These are phyloP conservation scores for Pseudogymnoascus sp. DNA, from an alignment of 2,329 filamentous ascomycete genomes.

Conservation along the genomic window DNA sequence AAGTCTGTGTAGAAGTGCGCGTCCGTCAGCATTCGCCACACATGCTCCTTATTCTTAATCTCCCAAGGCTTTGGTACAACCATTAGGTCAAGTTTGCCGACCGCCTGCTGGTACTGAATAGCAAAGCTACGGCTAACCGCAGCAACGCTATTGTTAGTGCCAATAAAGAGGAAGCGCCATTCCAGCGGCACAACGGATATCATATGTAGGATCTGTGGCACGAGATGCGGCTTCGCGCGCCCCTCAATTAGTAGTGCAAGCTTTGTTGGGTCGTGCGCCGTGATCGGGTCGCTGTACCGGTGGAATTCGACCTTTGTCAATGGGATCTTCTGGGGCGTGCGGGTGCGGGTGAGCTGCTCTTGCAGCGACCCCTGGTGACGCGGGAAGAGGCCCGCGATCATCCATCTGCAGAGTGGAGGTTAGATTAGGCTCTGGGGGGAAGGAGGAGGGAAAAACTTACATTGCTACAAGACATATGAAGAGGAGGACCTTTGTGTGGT, in stretches of 20 bases:
- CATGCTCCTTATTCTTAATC: conserved; percentile 38
- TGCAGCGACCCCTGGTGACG: not conserved
- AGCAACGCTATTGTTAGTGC: conserved; percentile 40
- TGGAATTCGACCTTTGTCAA: conserved; percentile 9
- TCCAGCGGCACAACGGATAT: conserved; percentile 48
- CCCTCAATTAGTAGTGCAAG: conserved; percentile 48
- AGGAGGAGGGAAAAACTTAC: not conserved
- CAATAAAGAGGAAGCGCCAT: conserved; percentile 51
- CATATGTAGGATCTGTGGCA: conserved; percentile 47
- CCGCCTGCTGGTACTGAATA: conserved; percentile 40
- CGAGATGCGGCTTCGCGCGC: conserved; percentile 40
- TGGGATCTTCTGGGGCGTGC: not conserved
- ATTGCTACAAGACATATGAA: not conserved
- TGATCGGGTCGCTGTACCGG: conserved; percentile 11
- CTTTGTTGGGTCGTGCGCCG: conserved; percentile 38
- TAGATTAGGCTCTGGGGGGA: not conserved
- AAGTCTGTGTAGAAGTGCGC: conserved; percentile 45
- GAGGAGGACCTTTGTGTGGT: not conserved
- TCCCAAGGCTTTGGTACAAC: conserved; percentile 41
- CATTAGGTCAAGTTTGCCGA: conserved; percentile 44
- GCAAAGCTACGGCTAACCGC: conserved; percentile 38
- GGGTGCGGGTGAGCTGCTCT: not conserved
- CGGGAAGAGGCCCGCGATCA: not conserved
- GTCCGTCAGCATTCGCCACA: conserved; percentile 42
- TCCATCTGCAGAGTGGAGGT: not conserved